Evolutionary conservation across 2,329 filamentous ascomycete species (phyloP), one percentile per base, ranked within the genome.

Genomic region (Aspergillus pseudotamarii): DNA sequence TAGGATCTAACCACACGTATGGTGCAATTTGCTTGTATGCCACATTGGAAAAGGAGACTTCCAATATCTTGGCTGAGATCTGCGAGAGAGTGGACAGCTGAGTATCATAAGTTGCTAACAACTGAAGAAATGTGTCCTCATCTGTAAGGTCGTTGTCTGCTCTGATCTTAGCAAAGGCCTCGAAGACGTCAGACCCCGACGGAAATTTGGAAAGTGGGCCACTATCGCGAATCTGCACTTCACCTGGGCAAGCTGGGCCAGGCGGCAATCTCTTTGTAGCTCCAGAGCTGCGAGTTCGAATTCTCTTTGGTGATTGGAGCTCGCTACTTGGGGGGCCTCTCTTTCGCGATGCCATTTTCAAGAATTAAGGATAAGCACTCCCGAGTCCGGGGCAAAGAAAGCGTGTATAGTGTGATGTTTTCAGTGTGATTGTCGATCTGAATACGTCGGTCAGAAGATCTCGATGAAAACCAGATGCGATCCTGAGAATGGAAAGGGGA

Each of bases 1-100:
- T n/a, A 55, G 51, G 28, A 36, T 55, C 30, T 55, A 55, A 55
- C 51, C 51, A 55, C 26, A 55, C 28, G 21, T 36, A 55, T 55
- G 26, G 26, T 19, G 12, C 51, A 34, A 55, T 55, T 55, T 55
- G 30, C 16, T 36, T 36, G 51, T 55, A 55, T 55, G 51, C 36
- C 14, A 16, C 28, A 34, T 36, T 55, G 14, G 51, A 55, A 55
- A 55, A 55, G 51, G 51, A 55, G 51, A 6, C 28, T 12, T 55
- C 51, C 28, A 55, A 21, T 36, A 36, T 34, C 51, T 55, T 32
- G 16, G 16, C 28, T 14, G 51, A n/a, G 28, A n/a, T 55, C 51
- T 55, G 51, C 16, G 51, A 55, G 50, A 53, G 26, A 30, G 28
- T 55, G 51, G 51, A 55, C 32, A 55, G 16, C 51, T 12, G 51